These are phyloP conservation scores for Penicillium roqueforti DNA, from an alignment of 495 filamentous ascomycete genomes.

Conservation along the genomic window DNA sequence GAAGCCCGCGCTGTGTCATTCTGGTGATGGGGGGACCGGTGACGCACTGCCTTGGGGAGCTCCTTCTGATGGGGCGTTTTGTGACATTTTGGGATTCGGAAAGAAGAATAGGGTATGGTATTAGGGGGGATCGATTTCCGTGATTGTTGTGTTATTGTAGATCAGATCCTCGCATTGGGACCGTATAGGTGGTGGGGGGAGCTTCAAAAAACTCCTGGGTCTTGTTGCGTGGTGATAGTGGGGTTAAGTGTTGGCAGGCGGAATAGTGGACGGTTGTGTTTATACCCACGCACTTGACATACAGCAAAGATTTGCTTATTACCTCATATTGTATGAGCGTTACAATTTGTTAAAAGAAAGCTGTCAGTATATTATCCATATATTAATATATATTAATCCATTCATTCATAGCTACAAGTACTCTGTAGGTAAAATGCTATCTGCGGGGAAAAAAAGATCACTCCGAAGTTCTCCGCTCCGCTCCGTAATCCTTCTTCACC, in stretches of 20 bases:
- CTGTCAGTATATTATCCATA: not conserved
- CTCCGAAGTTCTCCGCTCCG: slow-evolving; percentile 10
- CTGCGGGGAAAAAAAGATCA: not conserved
- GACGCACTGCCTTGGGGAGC: slow-evolving; percentile 33
- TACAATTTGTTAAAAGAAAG: not conserved
- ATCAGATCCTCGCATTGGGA: slow-evolving; percentile 8
- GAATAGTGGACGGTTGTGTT: not conserved
- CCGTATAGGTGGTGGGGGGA: slow-evolving; percentile 17
- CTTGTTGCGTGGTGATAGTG: not conserved
- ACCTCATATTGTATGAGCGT: too few relatives aligned
- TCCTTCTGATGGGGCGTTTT: slow-evolving; percentile 24
- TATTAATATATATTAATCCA: too few relatives aligned
- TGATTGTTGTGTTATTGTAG: not conserved
- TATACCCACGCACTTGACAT: slow-evolving; percentile 5
- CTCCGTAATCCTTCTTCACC: slow-evolving; percentile 10
- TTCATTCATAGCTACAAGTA: not conserved
- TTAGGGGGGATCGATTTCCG: not conserved
- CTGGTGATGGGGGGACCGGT: slow-evolving; percentile 2
- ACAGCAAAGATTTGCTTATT: too few relatives aligned
- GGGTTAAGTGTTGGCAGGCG: not conserved
- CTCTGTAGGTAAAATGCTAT: not conserved
- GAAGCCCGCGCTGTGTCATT: not conserved
- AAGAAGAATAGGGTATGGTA: not conserved
- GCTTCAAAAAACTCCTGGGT: slow-evolving; percentile 17
- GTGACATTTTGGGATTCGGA: slow-evolving; percentile 22